These are phyloP conservation scores for Hypoxylon fragiforme DNA, from an alignment of 495 filamentous ascomycete species.

Conservation along the genomic window DNA sequence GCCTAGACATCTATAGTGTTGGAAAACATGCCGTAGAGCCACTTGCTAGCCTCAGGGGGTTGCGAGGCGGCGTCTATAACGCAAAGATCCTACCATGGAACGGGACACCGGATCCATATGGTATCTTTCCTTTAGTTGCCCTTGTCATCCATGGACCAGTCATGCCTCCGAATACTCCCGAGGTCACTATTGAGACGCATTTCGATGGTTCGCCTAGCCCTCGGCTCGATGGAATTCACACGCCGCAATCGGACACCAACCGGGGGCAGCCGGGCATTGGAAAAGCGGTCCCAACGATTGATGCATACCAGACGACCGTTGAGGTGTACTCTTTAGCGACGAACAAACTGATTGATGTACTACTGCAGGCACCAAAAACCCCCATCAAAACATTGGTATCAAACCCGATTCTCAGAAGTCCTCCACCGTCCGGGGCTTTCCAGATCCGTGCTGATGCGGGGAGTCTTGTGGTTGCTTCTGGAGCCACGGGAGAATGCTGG, in stretches of 20 bases:
- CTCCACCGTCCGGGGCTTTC: conserved; percentile 70
- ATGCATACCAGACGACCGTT: conserved; percentile 78
- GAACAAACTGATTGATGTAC: conserved; percentile 65
- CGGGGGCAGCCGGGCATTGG: conserved; percentile 25
- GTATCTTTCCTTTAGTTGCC: conserved; percentile 66
- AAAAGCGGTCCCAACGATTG: conserved; percentile 43
- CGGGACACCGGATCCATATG: conserved; percentile 27
- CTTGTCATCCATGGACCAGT: conserved; percentile 75
- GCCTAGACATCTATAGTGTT: conserved; percentile 70
- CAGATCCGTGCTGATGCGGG: conserved; percentile 68
- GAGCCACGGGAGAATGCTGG: conserved; percentile 82
- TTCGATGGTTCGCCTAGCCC: conserved; percentile 46
- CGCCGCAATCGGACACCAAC: conserved; percentile 35
- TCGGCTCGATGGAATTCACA: conserved; percentile 41
- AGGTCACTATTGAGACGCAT: conserved; percentile 40
- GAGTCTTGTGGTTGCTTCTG: conserved; percentile 73
- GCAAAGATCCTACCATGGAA: conserved; percentile 75
- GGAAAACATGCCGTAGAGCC: conserved; percentile 67
- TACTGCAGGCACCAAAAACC: conserved; percentile 61
- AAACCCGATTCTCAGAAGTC: conserved; percentile 59
- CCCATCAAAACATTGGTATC: conserved; percentile 52
- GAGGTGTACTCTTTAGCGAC: conserved; percentile 81
- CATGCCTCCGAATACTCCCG: conserved; percentile 41
- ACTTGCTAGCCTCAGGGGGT: conserved; percentile 67
- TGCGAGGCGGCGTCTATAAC: conserved; percentile 77